These are phyloP conservation scores for Bipolaris gigantea DNA, from an alignment of 2,329 filamentous ascomycete species.

Conservation along the genomic window DNA sequence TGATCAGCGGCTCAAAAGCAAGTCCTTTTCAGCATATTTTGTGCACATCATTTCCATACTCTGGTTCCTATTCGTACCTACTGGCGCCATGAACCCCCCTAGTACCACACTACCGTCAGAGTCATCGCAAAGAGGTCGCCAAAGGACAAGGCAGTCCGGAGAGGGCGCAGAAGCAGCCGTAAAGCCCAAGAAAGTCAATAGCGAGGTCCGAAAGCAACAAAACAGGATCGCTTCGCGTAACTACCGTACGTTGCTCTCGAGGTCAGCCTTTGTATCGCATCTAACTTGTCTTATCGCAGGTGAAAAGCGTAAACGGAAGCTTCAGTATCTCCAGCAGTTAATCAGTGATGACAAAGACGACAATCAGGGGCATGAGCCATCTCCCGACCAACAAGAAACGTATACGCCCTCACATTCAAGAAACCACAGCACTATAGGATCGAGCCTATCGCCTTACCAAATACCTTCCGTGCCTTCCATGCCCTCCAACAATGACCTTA, in stretches of 20 bases:
- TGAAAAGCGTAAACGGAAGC: slow-evolving; percentile 44
- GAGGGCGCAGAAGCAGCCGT: slow-evolving; percentile 16
- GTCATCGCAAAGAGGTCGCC: slow-evolving; percentile 7
- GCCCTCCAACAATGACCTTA: slow-evolving; percentile 15
- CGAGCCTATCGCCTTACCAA: slow-evolving; percentile 9
- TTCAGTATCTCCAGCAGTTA: slow-evolving; percentile 42
- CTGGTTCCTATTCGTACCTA: slow-evolving; percentile 12
- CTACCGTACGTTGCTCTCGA: slow-evolving; percentile 32
- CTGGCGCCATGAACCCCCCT: slow-evolving; percentile 27
- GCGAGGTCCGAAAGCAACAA: slow-evolving; percentile 43
- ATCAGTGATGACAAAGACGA: slow-evolving; percentile 28
- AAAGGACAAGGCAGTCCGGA: slow-evolving; percentile 10
- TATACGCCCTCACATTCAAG: slow-evolving; percentile 23
- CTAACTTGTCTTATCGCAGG: slow-evolving; percentile 24
- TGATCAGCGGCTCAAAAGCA: slow-evolving; percentile 23
- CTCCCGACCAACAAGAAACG: slow-evolving; percentile 17
- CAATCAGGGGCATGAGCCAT: slow-evolving; percentile 15
- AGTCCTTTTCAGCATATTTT: slow-evolving; percentile 14
- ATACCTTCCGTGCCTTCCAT: slow-evolving; percentile 20
- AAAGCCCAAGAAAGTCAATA: slow-evolving; percentile 42
- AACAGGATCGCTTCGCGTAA: slow-evolving; percentile 45
- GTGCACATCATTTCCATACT: slow-evolving; percentile 12
- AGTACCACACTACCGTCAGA: slow-evolving; percentile 15
- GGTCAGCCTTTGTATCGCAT: not conserved
- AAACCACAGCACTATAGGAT: slow-evolving; percentile 15